phyloP scores from a whole-genome alignment of 371 early-diverging fungal genomes.

The Rhizomucor pusillus region DNA sequence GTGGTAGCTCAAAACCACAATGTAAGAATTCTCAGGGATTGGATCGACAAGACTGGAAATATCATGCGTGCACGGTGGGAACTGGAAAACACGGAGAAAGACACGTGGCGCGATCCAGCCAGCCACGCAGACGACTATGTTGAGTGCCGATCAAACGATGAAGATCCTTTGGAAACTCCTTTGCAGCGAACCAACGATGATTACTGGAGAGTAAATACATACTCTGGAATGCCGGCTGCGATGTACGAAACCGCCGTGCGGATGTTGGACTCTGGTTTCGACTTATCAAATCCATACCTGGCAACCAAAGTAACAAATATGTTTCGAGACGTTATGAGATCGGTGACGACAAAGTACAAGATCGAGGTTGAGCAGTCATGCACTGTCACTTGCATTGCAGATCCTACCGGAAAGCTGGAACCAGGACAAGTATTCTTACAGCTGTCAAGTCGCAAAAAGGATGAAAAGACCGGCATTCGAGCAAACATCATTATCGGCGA shows the following conservation, averaged over 20 bases:
- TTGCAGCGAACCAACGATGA: background rate
- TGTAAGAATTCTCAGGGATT: slow-evolving; percentile 31
- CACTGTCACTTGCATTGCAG: slow-evolving; percentile 45
- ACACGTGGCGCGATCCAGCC: slow-evolving; percentile 21
- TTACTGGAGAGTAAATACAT: slow-evolving; percentile 16
- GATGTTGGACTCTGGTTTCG: slow-evolving; percentile 46
- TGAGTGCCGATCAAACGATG: slow-evolving; percentile 8
- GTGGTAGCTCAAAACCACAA: slow-evolving; percentile 31
- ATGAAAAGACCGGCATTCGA: slow-evolving; percentile 38
- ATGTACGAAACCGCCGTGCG: slow-evolving; percentile 34
- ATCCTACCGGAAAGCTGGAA: slow-evolving; percentile 38
- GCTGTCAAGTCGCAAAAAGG: slow-evolving; percentile 27
- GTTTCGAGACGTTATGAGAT: slow-evolving; percentile 32
- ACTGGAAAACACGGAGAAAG: slow-evolving; percentile 24
- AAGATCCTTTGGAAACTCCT: background rate
- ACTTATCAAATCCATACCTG: slow-evolving; percentile 35
- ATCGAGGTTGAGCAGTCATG: slow-evolving; percentile 46
- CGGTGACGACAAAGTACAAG: slow-evolving; percentile 34
- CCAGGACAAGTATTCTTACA: slow-evolving; percentile 41
- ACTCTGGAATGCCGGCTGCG: slow-evolving; percentile 37
- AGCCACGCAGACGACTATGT: slow-evolving; percentile 19
- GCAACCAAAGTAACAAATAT: slow-evolving; percentile 34
- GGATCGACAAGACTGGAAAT: slow-evolving; percentile 27
- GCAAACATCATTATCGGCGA: slow-evolving; percentile 42
- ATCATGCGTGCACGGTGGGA: slow-evolving; percentile 37